phyloP scores from a whole-genome alignment of 257 asterid genomes.

The Nicotiana tomentosiformis region DNA sequence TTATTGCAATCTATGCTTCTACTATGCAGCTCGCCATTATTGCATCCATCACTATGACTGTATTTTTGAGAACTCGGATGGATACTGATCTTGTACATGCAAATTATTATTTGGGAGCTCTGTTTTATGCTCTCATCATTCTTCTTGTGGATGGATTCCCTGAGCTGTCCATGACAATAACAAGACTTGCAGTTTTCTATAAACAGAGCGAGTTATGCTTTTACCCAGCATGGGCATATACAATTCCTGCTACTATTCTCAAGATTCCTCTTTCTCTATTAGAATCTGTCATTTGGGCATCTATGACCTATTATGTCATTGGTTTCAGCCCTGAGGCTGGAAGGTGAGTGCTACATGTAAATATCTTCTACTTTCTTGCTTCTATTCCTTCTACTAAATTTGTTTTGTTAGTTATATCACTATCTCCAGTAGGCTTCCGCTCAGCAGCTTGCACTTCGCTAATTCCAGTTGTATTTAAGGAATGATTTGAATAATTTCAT shows the following conservation, averaged over 20 bases:
- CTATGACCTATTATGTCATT: conserved; percentile 42
- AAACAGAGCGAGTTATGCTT: conserved; percentile 44
- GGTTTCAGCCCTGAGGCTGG: conserved; percentile 54
- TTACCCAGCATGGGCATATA: conserved; percentile 56
- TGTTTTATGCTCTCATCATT: conserved; percentile 35
- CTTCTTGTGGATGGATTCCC: conserved; percentile 53
- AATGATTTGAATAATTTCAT: neutral
- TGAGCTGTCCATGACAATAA: conserved; percentile 42
- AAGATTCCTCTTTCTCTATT: conserved; percentile 49
- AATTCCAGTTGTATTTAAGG: neutral
- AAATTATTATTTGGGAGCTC: conserved; percentile 48
- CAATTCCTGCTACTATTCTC: conserved; percentile 42
- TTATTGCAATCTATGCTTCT: neutral
- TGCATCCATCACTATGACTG: conserved; percentile 43
- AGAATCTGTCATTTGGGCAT: conserved; percentile 47
- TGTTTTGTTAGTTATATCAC: neutral
- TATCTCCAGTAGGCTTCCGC: neutral
- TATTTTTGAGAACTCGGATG: conserved; percentile 52
- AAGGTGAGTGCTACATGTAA: conserved; percentile 36
- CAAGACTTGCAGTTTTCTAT: conserved; percentile 44
- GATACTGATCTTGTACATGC: conserved; percentile 34
- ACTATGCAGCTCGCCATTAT: conserved; percentile 38
- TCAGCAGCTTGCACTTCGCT: neutral
- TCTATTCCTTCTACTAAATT: neutral
- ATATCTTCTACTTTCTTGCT: neutral